Conservation (phyloP, 768 basidiomycete species). For the Guyanaporus albipodus region DNA sequence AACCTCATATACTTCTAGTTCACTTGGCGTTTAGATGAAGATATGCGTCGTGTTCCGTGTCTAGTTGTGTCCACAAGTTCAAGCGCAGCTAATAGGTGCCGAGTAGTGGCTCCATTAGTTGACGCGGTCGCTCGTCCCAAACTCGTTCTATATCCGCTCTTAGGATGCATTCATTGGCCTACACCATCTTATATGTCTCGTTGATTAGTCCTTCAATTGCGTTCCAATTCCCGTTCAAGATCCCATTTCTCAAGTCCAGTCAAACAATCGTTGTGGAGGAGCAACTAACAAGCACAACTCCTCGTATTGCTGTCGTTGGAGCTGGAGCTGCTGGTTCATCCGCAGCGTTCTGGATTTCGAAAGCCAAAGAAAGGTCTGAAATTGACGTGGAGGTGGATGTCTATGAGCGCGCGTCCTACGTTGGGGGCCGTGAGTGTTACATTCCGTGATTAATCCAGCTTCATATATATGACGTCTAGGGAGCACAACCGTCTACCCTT, state of each 20-base stretch:
- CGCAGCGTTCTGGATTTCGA: constrained; percentile 80
- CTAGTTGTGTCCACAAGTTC: too few relatives aligned
- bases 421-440: constrained; percentile 76
- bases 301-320: constrained; percentile 81
- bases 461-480: constrained; percentile 41
- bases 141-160: too few relatives aligned
- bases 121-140: too few relatives aligned
- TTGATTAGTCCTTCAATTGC: constrained; percentile 26
- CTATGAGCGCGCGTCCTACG: constrained; percentile 69
- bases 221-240: constrained; percentile 49
- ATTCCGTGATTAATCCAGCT: background rate
- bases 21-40: too few relatives aligned
- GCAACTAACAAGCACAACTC: constrained; percentile 26
- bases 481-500: constrained; percentile 73
- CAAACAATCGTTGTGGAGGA: constrained; percentile 18
- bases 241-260: constrained; percentile 50
- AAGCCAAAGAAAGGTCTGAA: constrained; percentile 67
- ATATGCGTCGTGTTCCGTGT: too few relatives aligned
- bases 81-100: too few relatives aligned
- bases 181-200: constrained; percentile 16
- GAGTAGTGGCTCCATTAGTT: too few relatives aligned
- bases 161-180: constrained; percentile 17
- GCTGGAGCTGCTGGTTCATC: constrained; percentile 87
- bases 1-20: too few relatives aligned
- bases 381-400: constrained; percentile 77